These are phyloP conservation scores for Neopestalotiopsis sp. DNA, from an alignment of 2,329 filamentous ascomycete species.

Conservation along the genomic window DNA sequence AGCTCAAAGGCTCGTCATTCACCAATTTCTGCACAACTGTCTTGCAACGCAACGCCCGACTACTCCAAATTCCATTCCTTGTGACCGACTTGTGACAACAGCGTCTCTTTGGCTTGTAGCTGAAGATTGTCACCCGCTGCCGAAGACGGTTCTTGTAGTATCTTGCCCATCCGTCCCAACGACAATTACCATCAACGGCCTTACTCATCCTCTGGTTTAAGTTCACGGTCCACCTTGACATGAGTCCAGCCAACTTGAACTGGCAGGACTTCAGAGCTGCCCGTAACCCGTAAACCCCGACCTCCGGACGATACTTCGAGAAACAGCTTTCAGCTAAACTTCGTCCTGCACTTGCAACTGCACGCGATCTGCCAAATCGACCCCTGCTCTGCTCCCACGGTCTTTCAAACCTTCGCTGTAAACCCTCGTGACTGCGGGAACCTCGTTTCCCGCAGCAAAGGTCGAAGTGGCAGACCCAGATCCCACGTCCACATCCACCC, in stretches of 20 bases:
- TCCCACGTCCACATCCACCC: constrained; percentile 56
- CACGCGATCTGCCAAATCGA: not conserved
- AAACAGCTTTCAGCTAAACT: constrained; percentile 4
- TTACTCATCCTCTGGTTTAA: not conserved
- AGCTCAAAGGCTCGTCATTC: not conserved
- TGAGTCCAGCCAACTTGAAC: constrained; percentile 17
- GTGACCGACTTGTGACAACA: not conserved
- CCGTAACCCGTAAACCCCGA: not conserved
- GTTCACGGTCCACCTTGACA: constrained; percentile 18
- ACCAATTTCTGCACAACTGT: not conserved
- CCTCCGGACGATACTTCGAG: not conserved
- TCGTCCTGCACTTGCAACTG: not conserved
- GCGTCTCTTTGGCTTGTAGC: not conserved
- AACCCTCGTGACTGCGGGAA: constrained; percentile 42
- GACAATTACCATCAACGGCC: not conserved
- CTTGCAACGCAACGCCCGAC: not conserved
- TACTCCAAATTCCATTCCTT: not conserved
- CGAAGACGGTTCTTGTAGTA: not conserved
- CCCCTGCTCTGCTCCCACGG: not conserved
- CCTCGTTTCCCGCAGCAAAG: constrained; percentile 45
- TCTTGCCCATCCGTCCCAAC: not conserved
- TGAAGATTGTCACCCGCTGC: not conserved
- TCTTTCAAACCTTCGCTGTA: not conserved
- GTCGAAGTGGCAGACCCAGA: constrained; percentile 78
- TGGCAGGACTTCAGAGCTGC: constrained; percentile 14